Percentiles rank a stretch among this genome's conserved stretches.
Evolutionary conservation across 106 monocot genomes (phyloP).

Genomic region (Posidonia australis): DNA sequence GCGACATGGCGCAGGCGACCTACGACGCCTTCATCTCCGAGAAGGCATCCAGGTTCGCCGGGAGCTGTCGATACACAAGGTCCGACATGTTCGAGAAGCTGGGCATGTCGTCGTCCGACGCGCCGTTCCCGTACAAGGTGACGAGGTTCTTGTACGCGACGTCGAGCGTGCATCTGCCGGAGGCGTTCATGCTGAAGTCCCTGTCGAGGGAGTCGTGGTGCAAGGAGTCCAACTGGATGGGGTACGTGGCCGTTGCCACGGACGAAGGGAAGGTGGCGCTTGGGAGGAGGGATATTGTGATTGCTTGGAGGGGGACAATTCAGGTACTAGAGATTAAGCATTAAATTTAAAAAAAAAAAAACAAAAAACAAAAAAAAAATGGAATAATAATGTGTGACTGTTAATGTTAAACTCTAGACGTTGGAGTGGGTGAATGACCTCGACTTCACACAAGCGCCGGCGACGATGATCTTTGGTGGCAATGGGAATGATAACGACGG

Average conservation of each 20-base stretch:
- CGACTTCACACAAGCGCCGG: slow-evolving; percentile 4
- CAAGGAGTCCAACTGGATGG: slow-evolving; percentile 19
- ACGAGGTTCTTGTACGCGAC: slow-evolving; percentile 80
- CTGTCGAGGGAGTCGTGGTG: slow-evolving; percentile 30
- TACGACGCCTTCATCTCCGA: slow-evolving; percentile 74
- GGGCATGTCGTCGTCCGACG: slow-evolving; percentile 10
- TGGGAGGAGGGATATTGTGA: slow-evolving; percentile 18
- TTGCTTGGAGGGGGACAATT: slow-evolving; percentile 23
- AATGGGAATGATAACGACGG: background rate
- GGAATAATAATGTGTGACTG: too few relatives aligned
- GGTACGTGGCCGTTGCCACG: slow-evolving; percentile 16
- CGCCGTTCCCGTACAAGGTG: slow-evolving; percentile 37
- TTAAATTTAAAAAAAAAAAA: background rate
- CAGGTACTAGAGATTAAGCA: too few relatives aligned
- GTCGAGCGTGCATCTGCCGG: slow-evolving; percentile 40
- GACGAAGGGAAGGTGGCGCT: slow-evolving; percentile 9
- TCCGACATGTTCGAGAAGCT: slow-evolving; percentile 39
- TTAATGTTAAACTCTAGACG: background rate
- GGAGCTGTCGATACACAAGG: slow-evolving; percentile 37
- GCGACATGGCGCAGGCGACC: slow-evolving; percentile 53
- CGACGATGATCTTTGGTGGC: background rate
- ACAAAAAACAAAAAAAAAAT: background rate
- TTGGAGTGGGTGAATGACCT: slow-evolving; percentile 17
- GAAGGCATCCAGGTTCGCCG: slow-evolving; percentile 41
- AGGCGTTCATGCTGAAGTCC: slow-evolving; percentile 57